Conservation (phyloP, 257 asterid genomes). For the Nicotiana tomentosiformis region DNA sequence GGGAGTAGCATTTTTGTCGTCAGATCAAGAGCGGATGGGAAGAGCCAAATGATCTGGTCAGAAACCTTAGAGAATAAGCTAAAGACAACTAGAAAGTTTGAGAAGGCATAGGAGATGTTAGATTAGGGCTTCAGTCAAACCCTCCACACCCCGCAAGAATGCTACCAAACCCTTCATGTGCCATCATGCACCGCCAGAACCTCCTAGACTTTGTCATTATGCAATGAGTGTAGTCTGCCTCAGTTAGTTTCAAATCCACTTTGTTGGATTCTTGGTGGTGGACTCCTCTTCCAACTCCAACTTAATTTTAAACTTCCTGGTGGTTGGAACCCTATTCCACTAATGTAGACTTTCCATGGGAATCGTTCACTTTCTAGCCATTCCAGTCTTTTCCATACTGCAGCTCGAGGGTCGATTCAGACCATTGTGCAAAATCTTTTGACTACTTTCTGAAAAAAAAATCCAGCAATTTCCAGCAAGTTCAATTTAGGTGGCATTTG, state of each 20-base stretch:
- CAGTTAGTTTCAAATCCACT: background rate
- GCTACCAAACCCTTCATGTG: background rate
- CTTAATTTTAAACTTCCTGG: background rate
- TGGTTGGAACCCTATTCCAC: background rate
- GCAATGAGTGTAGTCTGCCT: background rate
- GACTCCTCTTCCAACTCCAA: background rate
- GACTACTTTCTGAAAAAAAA: background rate
- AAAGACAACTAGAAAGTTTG: background rate
- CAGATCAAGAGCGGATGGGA: background rate
- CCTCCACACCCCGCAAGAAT: background rate
- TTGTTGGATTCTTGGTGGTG: background rate
- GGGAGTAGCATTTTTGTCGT: background rate
- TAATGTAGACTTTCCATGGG: background rate
- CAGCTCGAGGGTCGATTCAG: background rate
- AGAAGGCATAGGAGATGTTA: background rate
- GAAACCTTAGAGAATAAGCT: background rate
- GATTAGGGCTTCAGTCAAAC: background rate
- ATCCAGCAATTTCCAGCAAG: slow-evolving; percentile 1
- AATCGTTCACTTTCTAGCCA: background rate
- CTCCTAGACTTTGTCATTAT: background rate
- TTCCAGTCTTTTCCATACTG: background rate
- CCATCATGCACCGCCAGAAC: background rate
- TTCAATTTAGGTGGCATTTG: slow-evolving; percentile 2
- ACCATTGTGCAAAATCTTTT: background rate
- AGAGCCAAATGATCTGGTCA: background rate